A percentile compares a stretch with the other conserved stretches of the same genome.
Conservation (phyloP, 2,329 filamentous ascomycete species). For the Sphaerulina vaccinii region DNA sequence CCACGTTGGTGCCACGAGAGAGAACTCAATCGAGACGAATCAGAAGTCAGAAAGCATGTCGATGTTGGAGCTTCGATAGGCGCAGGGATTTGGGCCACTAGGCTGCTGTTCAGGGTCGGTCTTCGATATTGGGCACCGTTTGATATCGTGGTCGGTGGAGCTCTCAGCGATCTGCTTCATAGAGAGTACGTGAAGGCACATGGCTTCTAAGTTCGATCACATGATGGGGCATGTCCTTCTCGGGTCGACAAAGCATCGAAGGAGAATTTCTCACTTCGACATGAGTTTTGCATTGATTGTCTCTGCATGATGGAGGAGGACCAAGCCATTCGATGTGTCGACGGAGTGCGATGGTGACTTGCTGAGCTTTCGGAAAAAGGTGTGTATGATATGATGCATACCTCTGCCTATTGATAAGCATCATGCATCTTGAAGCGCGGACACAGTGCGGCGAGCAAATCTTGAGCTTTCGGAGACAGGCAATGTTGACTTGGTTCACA, state of each 20-base stretch:
- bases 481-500: too few relatives aligned
- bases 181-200: constrained; percentile 37
- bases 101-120: constrained; percentile 28
- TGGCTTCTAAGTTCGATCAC: constrained; percentile 4
- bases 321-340: too few relatives aligned
- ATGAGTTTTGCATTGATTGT: too few relatives aligned
- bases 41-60: constrained; percentile 34
- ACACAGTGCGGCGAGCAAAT: too few relatives aligned
- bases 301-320: too few relatives aligned
- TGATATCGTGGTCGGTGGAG: constrained; percentile 34
- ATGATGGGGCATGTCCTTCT: too few relatives aligned
- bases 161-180: constrained; percentile 34
- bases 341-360: too few relatives aligned
- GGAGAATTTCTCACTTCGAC: too few relatives aligned
- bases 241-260: too few relatives aligned
- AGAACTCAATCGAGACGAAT: constrained; percentile 34
- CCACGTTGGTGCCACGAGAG: constrained; percentile 35
- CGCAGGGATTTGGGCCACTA: constrained; percentile 24
- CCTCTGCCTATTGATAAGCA: constrained; percentile 23
- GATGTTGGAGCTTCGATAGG: constrained; percentile 34
- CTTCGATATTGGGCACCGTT: constrained; percentile 31
- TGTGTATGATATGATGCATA: too few relatives aligned
- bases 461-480: too few relatives aligned
- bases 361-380: too few relatives aligned
- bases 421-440: neutral